Evolutionary conservation across 768 basidiomycete genomes (phyloP).

Genomic region (Boletus rex-veris): DNA sequence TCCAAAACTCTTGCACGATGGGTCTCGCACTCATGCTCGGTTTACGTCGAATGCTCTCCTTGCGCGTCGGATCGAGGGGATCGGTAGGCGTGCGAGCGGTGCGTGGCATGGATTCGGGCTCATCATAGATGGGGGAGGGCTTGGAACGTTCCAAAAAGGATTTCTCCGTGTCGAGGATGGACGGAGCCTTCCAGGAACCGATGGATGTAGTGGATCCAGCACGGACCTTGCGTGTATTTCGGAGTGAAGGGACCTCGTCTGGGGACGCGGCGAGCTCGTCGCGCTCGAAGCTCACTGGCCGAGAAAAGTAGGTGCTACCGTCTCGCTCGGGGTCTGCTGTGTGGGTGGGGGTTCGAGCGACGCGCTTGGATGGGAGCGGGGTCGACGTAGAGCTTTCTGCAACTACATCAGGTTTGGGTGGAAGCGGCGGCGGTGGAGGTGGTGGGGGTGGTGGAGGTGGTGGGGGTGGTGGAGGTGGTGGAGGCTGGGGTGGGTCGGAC

Average conservation of each 20-base stretch:
- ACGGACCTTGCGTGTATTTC: conserved; percentile 20
- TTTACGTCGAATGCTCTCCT: conserved; percentile 30
- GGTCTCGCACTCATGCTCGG: conserved; percentile 34
- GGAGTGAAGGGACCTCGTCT: conserved; percentile 17
- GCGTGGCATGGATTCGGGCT: conserved; percentile 27
- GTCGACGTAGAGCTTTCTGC: conserved; percentile 8
- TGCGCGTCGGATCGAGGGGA: conserved; percentile 22
- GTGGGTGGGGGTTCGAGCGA: conserved; percentile 19
- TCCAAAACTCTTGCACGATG: conserved; percentile 47
- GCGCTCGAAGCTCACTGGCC: conserved; percentile 11
- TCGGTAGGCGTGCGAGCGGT: conserved; percentile 19
- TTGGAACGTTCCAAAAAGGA: conserved; percentile 21
- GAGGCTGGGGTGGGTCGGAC: not conserved
- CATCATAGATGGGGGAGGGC: conserved; percentile 23
- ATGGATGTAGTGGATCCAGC: conserved; percentile 27
- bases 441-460: not conserved
- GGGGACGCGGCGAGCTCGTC: conserved; percentile 18
- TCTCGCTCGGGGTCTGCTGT: conserved; percentile 25
- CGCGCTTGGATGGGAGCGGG: conserved; percentile 11
- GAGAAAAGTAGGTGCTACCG: conserved; percentile 15
- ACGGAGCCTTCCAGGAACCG: conserved; percentile 27
- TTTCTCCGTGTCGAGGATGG: conserved; percentile 22
- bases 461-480: not conserved
- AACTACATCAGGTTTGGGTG: not conserved
- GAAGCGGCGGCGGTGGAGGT: not conserved